Percentiles rank a stretch among this genome's conserved stretches.
Evolutionary conservation across 2,329 filamentous ascomycete species (phyloP).

Genomic region (Fusarium sp.): DNA sequence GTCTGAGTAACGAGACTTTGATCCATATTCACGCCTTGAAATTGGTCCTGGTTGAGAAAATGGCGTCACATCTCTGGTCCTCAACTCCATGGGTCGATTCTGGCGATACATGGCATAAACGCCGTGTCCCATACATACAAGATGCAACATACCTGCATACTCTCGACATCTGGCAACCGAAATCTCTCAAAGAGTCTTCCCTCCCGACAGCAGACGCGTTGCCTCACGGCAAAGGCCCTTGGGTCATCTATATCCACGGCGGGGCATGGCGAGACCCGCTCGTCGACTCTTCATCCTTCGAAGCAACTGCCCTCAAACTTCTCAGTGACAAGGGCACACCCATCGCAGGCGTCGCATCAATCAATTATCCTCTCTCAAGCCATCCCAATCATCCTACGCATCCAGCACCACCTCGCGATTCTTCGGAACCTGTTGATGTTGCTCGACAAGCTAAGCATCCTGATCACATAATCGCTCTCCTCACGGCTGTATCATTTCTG

Average conservation of each 20-base stretch:
- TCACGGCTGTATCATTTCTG: background rate
- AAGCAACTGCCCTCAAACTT: background rate
- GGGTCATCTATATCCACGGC: constrained; percentile 1
- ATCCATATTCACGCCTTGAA: rapidly evolving
- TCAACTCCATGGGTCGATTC: background rate
- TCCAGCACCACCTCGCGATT: background rate
- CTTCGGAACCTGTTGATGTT: background rate
- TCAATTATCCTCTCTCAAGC: constrained; percentile 1
- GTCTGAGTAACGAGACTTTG: rapidly evolving
- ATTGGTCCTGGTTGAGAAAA: rapidly evolving
- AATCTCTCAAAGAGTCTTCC: rapidly evolving
- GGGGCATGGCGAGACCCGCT: constrained; percentile 9
- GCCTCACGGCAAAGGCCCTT: background rate
- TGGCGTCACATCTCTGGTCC: background rate
- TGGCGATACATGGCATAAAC: background rate
- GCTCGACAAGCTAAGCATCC: background rate
- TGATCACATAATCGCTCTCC: background rate
- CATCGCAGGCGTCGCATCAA: background rate
- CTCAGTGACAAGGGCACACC: background rate
- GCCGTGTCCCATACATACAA: background rate
- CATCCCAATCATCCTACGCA: background rate
- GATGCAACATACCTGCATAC: background rate
- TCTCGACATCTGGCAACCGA: background rate
- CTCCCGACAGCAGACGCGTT: background rate
- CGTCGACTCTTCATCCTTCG: background rate